Conservation (phyloP, 441 rosid genomes). For the Brassica balearica region DNA sequence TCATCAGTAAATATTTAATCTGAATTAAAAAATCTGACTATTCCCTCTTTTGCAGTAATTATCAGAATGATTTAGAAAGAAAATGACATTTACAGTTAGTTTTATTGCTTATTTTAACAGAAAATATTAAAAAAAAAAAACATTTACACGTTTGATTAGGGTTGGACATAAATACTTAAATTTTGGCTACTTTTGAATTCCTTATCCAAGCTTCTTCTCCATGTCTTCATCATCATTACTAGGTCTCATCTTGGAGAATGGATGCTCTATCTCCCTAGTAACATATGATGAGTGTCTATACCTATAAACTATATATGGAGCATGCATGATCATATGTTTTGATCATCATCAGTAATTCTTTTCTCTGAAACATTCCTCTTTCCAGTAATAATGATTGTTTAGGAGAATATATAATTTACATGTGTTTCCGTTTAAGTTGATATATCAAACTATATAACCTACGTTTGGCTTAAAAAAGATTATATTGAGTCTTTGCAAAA, state of each 20-base stretch:
- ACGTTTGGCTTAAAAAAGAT: background rate
- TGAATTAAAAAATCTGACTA: no score
- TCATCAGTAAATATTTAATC: no score
- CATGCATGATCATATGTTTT: background rate
- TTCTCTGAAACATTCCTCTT: background rate
- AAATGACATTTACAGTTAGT: no score
- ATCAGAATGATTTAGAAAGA: no score
- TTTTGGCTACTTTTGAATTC: slow-evolving; percentile 77
- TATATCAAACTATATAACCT: background rate
- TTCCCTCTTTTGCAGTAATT: no score
- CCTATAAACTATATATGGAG: background rate
- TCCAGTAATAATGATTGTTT: background rate
- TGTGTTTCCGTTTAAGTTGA: background rate
- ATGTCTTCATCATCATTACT: slow-evolving; percentile 50
- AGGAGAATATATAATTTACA: background rate
- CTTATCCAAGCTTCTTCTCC: slow-evolving; percentile 50
- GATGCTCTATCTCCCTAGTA: background rate
- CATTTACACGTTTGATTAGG: no score
- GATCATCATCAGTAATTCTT: background rate
- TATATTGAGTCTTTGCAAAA: slow-evolving; percentile 9
- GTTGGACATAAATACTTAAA: slow-evolving; percentile 33
- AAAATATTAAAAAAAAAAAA: no score
- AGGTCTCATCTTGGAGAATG: background rate
- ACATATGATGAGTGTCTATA: background rate
- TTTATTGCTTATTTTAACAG: no score